Evolutionary conservation across 768 basidiomycete species (phyloP).

Genomic region (Pulveroboletus sp.): DNA sequence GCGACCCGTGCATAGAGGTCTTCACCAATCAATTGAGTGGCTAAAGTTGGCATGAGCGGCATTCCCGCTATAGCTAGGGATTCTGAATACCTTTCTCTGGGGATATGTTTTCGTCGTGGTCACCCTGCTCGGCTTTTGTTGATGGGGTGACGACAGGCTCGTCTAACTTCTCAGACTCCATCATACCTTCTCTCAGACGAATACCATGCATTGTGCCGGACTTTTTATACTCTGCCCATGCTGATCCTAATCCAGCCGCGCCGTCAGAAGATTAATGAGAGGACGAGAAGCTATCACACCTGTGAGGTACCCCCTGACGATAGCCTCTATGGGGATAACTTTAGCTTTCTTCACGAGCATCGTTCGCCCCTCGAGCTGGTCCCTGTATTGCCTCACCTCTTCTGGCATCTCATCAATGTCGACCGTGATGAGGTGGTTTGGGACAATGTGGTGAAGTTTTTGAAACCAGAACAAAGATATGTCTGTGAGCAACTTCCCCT

Average conservation of each 20-base stretch:
- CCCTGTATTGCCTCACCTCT: slow-evolving; percentile 69
- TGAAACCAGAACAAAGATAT: slow-evolving; percentile 97
- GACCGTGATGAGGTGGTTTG: slow-evolving; percentile 86
- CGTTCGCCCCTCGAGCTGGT: slow-evolving; percentile 75
- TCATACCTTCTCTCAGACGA: slow-evolving; percentile 65
- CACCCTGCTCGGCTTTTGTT: slow-evolving; percentile 92
- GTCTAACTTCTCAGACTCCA: slow-evolving; percentile 81
- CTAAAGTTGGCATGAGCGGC: slow-evolving; percentile 34
- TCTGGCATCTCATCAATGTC: slow-evolving; percentile 79
- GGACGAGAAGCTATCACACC: slow-evolving; percentile 47
- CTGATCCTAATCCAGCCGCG: slow-evolving; percentile 66
- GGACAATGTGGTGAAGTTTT: slow-evolving; percentile 73
- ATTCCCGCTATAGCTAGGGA: neutral
- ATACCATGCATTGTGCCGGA: slow-evolving; percentile 88
- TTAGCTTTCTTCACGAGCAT: slow-evolving; percentile 92
- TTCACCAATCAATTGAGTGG: slow-evolving; percentile 62
- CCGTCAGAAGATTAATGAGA: slow-evolving; percentile 6
- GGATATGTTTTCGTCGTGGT: slow-evolving; percentile 95
- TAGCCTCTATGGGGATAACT: slow-evolving; percentile 90
- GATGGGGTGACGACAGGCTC: slow-evolving; percentile 93
- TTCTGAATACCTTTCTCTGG: slow-evolving; percentile 61
- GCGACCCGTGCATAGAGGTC: slow-evolving; percentile 63
- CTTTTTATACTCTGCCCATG: slow-evolving; percentile 92
- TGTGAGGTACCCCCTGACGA: slow-evolving; percentile 95
- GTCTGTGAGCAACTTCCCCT: slow-evolving; percentile 85